Percentiles rank a stretch among this genome's conserved stretches.
These are phyloP conservation scores for Sicyos edulis DNA, from an alignment of 306 rosid genomes.

Conservation along the genomic window DNA sequence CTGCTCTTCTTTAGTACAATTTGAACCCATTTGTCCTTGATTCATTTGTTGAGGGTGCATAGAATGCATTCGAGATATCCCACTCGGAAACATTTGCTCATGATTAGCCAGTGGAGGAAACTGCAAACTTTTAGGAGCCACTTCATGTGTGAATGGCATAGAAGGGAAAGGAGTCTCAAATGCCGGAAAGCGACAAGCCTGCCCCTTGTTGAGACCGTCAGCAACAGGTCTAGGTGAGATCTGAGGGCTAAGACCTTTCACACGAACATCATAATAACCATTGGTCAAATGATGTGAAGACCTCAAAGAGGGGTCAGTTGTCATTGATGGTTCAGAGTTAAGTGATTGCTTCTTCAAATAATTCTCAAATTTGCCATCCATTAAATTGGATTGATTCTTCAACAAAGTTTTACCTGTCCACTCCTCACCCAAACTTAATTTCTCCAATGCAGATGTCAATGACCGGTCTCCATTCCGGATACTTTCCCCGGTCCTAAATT, in stretches of 20 bases:
- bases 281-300: slow-evolving; percentile 24
- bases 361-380: slow-evolving; percentile 15
- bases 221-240: slow-evolving; percentile 20
- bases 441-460: slow-evolving; percentile 38
- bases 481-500: slow-evolving; percentile 24
- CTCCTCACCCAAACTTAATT: slow-evolving; percentile 25
- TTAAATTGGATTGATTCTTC: background rate
- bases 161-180: slow-evolving; percentile 21
- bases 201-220: slow-evolving; percentile 18
- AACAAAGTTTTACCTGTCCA: slow-evolving; percentile 13
- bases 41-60: slow-evolving; percentile 29
- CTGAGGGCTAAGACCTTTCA: slow-evolving; percentile 23
- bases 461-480: slow-evolving; percentile 28
- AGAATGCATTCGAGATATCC: slow-evolving; percentile 25
- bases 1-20: slow-evolving; percentile 31
- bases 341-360: slow-evolving; percentile 9
- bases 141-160: slow-evolving; percentile 25
- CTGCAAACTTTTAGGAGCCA: slow-evolving; percentile 26
- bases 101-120: slow-evolving; percentile 35
- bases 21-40: slow-evolving; percentile 33
- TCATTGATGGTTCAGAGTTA: slow-evolving; percentile 17
- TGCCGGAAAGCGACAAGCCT: slow-evolving; percentile 21
- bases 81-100: slow-evolving; percentile 27
- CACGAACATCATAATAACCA: slow-evolving; percentile 21
- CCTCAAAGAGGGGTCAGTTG: slow-evolving; percentile 23